phyloP scores from a whole-genome alignment of 2,329 filamentous ascomycete genomes.

The Cyphellophora europaea region DNA sequence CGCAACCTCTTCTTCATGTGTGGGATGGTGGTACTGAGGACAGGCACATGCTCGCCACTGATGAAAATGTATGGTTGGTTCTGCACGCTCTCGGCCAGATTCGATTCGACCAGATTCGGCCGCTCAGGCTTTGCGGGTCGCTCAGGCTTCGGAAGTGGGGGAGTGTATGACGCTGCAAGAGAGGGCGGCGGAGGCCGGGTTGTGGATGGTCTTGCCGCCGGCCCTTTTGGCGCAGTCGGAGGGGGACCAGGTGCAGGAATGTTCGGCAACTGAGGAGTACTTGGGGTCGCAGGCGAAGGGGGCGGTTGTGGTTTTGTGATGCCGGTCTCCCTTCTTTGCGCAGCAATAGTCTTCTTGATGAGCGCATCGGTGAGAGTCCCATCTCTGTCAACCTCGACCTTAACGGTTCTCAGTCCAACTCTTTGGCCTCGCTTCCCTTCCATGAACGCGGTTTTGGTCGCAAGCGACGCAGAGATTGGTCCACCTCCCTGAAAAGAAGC shows the following conservation, averaged over 20 bases:
- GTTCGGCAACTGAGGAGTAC: slow-evolving; percentile 23
- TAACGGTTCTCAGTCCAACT: slow-evolving; percentile 67
- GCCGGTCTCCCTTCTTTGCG: slow-evolving; percentile 47
- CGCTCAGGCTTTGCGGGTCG: slow-evolving; percentile 20
- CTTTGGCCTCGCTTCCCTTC: slow-evolving; percentile 67
- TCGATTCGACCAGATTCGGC: slow-evolving; percentile 52
- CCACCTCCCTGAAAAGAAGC: slow-evolving; percentile 40
- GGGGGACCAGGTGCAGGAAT: slow-evolving; percentile 54
- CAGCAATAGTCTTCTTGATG: slow-evolving; percentile 64
- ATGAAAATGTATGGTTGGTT: slow-evolving; percentile 86
- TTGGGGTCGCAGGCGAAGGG: slow-evolving; percentile 17
- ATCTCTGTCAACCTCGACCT: slow-evolving; percentile 82
- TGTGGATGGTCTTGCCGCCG: slow-evolving; percentile 48
- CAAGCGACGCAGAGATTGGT: slow-evolving; percentile 61
- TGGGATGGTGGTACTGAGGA: slow-evolving; percentile 72
- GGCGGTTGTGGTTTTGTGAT: slow-evolving; percentile 19
- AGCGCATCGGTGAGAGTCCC: slow-evolving; percentile 72
- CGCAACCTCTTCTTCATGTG: slow-evolving; percentile 88
- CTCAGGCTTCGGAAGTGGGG: slow-evolving; percentile 5
- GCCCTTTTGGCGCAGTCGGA: slow-evolving; percentile 78
- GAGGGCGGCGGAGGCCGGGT: slow-evolving; percentile 22
- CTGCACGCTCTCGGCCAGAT: slow-evolving; percentile 60
- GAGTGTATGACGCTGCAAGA: not conserved
- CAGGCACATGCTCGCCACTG: slow-evolving; percentile 74
- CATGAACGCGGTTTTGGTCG: slow-evolving; percentile 68